Evolutionary conservation across 1,139 yeast species (phyloP), one percentile per base, ranked within the genome.

Genomic region (Taphrina flavorubra): DNA sequence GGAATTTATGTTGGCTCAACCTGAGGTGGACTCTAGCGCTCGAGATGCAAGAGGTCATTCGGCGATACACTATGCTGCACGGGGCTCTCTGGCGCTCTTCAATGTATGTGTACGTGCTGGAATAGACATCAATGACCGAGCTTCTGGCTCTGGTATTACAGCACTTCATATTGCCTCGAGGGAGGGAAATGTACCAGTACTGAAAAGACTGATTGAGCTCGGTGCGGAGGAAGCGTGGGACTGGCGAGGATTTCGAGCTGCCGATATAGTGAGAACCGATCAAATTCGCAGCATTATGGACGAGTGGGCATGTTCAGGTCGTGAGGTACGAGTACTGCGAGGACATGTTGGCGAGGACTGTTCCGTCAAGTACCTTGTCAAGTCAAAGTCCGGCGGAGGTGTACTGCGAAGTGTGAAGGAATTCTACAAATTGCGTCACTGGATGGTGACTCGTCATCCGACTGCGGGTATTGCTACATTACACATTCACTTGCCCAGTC

Each of bases 261-360:
- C 85, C 61, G 90, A 87, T 73, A 85, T 85, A 74, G 83, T 80
- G 20, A 76, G 76, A 13, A 85, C 85, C 71, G 76, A 78, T 46
- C 72, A 76, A 6, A 83, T 87, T 6, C 84, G 87, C 59, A 73
- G 76, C 7, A 42, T 80, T 5, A 75, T 88, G 1, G 87, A 85
- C 68, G 74, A 77, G 8, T 63, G 67, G 67, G 47, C 67, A 16
- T 63, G 67, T 37, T 49, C 25, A 13, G 61, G 55, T n/a, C 31
- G 59, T n/a, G 67, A 63, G 37, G 61, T 63, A 11, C 51, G 61
- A 13, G 61, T 63, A 10, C 55, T 63, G 13, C 55, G 67, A 6
- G 67, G 61, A 1, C 67, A 63, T 39, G 56, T 63, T 8, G 67
- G 67, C 55, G 67, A 63, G 20, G 61, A 63, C 34, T 63, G 67